phyloP scores from a whole-genome alignment of 768 basidiomycete genomes.

The Auriscalpium orientale region DNA sequence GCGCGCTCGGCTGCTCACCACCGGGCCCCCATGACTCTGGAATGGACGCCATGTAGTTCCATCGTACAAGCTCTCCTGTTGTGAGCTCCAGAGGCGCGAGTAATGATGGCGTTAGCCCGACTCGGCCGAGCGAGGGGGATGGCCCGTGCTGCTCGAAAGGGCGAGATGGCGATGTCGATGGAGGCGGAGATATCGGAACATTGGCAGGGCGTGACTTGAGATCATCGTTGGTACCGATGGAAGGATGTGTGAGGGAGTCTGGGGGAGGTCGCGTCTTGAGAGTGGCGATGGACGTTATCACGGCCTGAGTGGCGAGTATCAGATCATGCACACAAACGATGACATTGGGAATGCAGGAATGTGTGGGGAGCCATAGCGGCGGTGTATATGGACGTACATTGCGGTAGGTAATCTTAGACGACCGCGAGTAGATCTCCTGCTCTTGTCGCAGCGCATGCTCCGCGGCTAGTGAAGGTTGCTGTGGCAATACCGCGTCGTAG shows the following conservation, averaged over 20 bases:
- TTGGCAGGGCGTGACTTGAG: constrained; percentile 44
- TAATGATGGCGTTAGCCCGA: constrained; percentile 36
- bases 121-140: constrained; percentile 30
- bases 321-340: background rate
- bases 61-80: constrained; percentile 46
- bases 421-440: constrained; percentile 65
- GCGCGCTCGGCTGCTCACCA: constrained; percentile 51
- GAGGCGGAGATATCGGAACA: background rate
- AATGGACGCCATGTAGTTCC: constrained; percentile 65
- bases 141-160: constrained; percentile 38
- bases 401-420: constrained; percentile 75
- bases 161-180: background rate
- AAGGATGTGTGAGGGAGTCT: constrained; percentile 50
- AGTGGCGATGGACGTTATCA: constrained; percentile 43
- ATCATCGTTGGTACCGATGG: constrained; percentile 72
- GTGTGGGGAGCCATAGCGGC: background rate
- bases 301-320: constrained; percentile 29
- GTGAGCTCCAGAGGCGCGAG: constrained; percentile 58
- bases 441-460: constrained; percentile 82
- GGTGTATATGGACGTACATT: constrained; percentile 41
- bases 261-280: constrained; percentile 51
- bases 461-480: constrained; percentile 54
- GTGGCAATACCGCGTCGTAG: constrained; percentile 48
- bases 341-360: constrained; percentile 12
- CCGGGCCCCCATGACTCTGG: constrained; percentile 52